Base-by-base conservation (phyloP, 2,329 filamentous ascomycete species). In the Atkinsonella texensis region DNA sequence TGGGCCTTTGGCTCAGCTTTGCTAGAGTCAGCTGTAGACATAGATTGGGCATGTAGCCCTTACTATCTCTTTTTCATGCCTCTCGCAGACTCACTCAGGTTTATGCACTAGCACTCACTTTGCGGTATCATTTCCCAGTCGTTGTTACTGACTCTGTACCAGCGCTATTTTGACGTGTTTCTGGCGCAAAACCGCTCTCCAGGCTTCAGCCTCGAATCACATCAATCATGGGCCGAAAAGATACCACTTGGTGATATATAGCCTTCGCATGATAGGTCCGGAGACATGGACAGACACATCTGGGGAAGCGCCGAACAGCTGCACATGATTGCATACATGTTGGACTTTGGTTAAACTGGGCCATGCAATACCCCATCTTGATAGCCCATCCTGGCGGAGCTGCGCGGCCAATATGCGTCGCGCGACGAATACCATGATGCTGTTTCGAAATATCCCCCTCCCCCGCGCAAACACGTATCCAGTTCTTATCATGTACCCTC, bases 21-120 rank as follows among this genome's bases (percentile, higher is more conserved):
- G 68, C 64, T 69, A 32, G 12, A 23, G 11, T 58, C 58, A 12
- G 57, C 59, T 48, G 58, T 63, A 23, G 62, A 60, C 50, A 65
- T 70, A 61, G 68, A 70, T 53, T 70, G 68, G 68, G 68, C 70
- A 58, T 55, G 67, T 62, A 28, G 28, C 28, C 28, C 28, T 28
- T 28, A 28, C 28, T 28, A 28, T 28, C 7, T 8, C 28, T 28
- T 28, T 28, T 28, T 28, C 7, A 28, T 28, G 28, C 28, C 7
- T 28, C 28, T 28, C 20, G 28, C 28, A 28, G 28, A 8, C 28
- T 28, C 28, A 28, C 4, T 28, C 28, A 6, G 20, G 28, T 28
- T 28, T 28, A 1, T 6, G 28, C 28, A 1, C 5, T 28, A 28
- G 2, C 7, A 28, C 28, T 28, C 7, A 8, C 28, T 28, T 28